Evolutionary conservation across 1,139 yeast genomes (phyloP).

Genomic region (Sugiyamaella grinbergsii): DNA sequence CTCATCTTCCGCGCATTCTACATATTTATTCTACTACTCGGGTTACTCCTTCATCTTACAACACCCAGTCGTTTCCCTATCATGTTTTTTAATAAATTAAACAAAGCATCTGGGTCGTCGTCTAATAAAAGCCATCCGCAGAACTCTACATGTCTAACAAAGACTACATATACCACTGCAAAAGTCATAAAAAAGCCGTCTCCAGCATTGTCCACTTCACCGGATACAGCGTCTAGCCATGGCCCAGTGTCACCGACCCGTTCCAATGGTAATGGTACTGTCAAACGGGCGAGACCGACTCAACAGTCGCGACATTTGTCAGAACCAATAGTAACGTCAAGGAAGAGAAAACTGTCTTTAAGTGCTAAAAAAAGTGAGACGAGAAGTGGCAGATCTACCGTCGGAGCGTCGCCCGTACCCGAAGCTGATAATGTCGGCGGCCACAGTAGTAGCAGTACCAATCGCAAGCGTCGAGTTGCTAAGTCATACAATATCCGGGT

Average conservation of each 20-base stretch:
- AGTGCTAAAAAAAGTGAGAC: not conserved
- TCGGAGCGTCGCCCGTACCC: not conserved
- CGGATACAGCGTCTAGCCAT: not conserved
- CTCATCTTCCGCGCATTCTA: not conserved
- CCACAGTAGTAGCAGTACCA: too few relatives aligned
- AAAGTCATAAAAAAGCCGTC: constrained; percentile 13
- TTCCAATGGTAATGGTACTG: not conserved
- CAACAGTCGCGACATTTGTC: constrained; percentile 6
- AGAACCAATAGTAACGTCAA: constrained; percentile 6
- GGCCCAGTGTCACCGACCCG: not conserved
- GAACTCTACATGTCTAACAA: constrained; percentile 15
- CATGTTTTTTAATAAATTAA: constrained; percentile 31
- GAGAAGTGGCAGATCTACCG: not conserved
- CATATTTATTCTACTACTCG: not conserved
- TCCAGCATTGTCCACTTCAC: constrained; percentile 1
- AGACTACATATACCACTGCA: constrained; percentile 23
- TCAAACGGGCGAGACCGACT: not conserved
- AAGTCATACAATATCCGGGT: not conserved
- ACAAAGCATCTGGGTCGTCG: constrained; percentile 21
- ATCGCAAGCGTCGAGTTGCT: constrained; percentile 11
- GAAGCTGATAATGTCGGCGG: too few relatives aligned
- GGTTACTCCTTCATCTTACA: not conserved
- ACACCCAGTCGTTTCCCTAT: too few relatives aligned
- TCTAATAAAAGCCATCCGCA: constrained; percentile 27
- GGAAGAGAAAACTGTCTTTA: not conserved